A percentile compares a stretch with the other conserved stretches of the same genome.
Evolutionary conservation across 129 eudicot genomes (phyloP).

Genomic region (Saposhnikovia divaricata): DNA sequence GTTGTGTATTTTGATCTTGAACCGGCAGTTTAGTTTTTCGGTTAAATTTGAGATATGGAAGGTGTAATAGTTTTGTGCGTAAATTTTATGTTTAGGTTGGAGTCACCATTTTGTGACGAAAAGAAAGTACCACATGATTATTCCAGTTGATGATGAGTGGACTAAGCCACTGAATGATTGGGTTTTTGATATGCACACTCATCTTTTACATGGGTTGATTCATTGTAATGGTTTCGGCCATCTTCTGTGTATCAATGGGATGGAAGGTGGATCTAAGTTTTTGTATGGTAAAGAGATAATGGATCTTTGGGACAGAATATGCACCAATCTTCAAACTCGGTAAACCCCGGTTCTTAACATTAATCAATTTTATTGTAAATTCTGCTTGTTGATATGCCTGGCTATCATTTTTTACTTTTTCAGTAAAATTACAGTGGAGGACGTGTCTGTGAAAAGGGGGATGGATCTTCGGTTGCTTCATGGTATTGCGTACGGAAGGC

Average conservation of each 20-base stretch:
- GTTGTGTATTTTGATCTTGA: slow-evolving; percentile 14
- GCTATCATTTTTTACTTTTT: slow-evolving; percentile 4
- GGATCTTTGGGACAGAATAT: slow-evolving; percentile 96
- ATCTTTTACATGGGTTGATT: slow-evolving; percentile 75
- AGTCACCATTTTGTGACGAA: slow-evolving; percentile 79
- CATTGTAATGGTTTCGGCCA: slow-evolving; percentile 94
- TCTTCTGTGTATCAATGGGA: slow-evolving; percentile 72
- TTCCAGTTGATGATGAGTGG: slow-evolving; percentile 72
- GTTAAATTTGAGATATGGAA: neutral
- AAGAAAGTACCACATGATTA: slow-evolving; percentile 79
- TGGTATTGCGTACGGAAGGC: slow-evolving; percentile 57
- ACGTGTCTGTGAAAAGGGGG: slow-evolving; percentile 52
- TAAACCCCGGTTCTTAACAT: slow-evolving; percentile 1
- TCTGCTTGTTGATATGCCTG: neutral
- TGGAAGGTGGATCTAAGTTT: slow-evolving; percentile 72
- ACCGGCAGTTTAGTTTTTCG: neutral
- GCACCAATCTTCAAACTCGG: slow-evolving; percentile 61
- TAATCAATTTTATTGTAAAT: neutral
- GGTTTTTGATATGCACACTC: slow-evolving; percentile 63
- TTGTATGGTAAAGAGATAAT: slow-evolving; percentile 69
- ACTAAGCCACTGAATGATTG: slow-evolving; percentile 49
- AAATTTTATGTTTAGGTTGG: slow-evolving; percentile 48
- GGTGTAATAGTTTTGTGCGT: neutral
- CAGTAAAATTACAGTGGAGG: slow-evolving; percentile 72
- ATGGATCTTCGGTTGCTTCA: slow-evolving; percentile 85